Conservation (phyloP, 2,329 filamentous ascomycete genomes). For the Dendryphion nanum region DNA sequence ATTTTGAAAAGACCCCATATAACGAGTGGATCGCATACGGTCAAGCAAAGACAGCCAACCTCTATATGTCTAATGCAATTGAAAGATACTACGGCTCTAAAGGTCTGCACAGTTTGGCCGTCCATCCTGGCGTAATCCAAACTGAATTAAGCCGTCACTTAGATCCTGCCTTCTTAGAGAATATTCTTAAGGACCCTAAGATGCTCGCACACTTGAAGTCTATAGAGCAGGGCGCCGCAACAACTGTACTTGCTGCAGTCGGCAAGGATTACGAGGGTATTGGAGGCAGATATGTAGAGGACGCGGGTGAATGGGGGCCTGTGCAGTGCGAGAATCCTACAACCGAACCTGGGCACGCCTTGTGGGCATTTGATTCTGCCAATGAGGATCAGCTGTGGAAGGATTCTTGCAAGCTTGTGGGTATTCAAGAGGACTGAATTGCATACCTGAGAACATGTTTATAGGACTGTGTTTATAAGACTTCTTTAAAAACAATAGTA, state of each 20-base stretch:
- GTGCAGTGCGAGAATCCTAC: slow-evolving; percentile 3
- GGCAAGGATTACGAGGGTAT: too few relatives aligned
- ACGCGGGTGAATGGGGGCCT: slow-evolving; percentile 13
- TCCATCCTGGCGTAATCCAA: slow-evolving; percentile 12
- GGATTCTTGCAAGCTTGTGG: slow-evolving; percentile 12
- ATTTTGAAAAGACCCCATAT: slow-evolving; percentile 5
- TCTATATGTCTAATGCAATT: slow-evolving; percentile 4
- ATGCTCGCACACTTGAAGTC: too few relatives aligned
- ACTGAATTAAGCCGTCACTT: slow-evolving; percentile 5
- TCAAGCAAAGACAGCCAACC: slow-evolving; percentile 13
- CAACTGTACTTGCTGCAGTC: too few relatives aligned
- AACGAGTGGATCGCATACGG: slow-evolving; percentile 11
- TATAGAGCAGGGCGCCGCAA: too few relatives aligned
- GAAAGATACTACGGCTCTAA: slow-evolving; percentile 1
- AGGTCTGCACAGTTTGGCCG: slow-evolving; percentile 4
- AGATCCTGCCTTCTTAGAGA: neutral
- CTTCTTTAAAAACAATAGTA: too few relatives aligned
- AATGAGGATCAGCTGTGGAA: slow-evolving; percentile 35
- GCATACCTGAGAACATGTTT: too few relatives aligned
- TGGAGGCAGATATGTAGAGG: too few relatives aligned
- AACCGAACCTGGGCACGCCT: slow-evolving; percentile 10
- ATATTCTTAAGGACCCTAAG: neutral
- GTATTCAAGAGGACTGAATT: too few relatives aligned
- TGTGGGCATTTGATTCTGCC: slow-evolving; percentile 23
- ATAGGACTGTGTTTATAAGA: too few relatives aligned